A percentile compares a stretch with the other conserved stretches of the same genome.
Evolutionary conservation across 2,329 filamentous ascomycete species (phyloP).

Genomic region (Fonsecaea erecta): DNA sequence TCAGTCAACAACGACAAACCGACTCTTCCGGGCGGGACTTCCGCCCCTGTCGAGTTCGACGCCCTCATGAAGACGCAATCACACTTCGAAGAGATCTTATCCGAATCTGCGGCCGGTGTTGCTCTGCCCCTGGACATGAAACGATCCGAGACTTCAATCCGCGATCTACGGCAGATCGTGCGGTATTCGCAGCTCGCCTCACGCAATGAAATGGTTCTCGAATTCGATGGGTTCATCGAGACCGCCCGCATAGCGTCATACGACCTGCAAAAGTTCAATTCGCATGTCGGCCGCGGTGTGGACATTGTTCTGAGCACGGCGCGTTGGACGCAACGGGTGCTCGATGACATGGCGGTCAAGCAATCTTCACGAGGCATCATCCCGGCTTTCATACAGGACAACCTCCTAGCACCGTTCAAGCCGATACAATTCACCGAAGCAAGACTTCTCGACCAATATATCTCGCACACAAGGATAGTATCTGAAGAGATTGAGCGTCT

Average conservation of each 20-base stretch:
- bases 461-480: constrained; percentile 71
- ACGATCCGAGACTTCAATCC: constrained; percentile 72
- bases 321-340: constrained; percentile 72
- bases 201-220: constrained; percentile 70
- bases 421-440: constrained; percentile 64
- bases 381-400: constrained; percentile 51
- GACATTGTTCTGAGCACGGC: constrained; percentile 77
- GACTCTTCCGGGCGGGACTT: constrained; percentile 38
- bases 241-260: constrained; percentile 67
- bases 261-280: constrained; percentile 76
- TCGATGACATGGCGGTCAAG: constrained; percentile 63
- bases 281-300: constrained; percentile 72
- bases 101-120: constrained; percentile 67
- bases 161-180: constrained; percentile 74
- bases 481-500: constrained; percentile 71
- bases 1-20: constrained; percentile 19
- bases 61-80: constrained; percentile 74
- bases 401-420: constrained; percentile 65
- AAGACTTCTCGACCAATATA: constrained; percentile 72
- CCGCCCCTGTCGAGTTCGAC: constrained; percentile 67
- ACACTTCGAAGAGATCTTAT: constrained; percentile 76
- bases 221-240: constrained; percentile 77
- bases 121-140: constrained; percentile 79
- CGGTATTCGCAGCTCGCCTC: constrained; percentile 70
- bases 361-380: constrained; percentile 47